phyloP scores from a whole-genome alignment of 768 basidiomycete genomes.

The Gautieria morchelliformis region DNA sequence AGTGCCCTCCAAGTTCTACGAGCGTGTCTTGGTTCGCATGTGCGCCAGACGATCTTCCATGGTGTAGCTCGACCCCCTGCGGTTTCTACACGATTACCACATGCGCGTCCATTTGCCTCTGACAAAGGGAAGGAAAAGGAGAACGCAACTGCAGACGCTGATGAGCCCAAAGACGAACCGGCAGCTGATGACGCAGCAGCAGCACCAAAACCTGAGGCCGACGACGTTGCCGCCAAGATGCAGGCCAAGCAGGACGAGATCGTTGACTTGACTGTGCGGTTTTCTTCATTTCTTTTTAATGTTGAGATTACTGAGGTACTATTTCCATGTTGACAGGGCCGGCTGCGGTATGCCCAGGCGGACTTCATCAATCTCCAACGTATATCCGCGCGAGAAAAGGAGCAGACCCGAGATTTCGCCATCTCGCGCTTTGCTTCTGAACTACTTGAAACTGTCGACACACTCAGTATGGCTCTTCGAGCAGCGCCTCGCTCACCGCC shows the following conservation, averaged over 20 bases:
- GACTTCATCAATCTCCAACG: slow-evolving; percentile 95
- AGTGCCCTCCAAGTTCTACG: slow-evolving; percentile 4
- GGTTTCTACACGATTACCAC: neutral
- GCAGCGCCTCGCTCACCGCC: slow-evolving; percentile 51
- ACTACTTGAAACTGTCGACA: slow-evolving; percentile 84
- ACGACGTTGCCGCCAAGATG: slow-evolving; percentile 42
- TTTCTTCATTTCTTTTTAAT: slow-evolving; percentile 8
- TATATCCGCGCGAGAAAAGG: slow-evolving; percentile 83
- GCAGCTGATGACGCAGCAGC: slow-evolving; percentile 20
- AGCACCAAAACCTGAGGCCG: neutral
- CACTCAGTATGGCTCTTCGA: slow-evolving; percentile 76
- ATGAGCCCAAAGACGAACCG: neutral
- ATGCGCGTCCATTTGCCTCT: slow-evolving; percentile 51
- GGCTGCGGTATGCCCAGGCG: slow-evolving; percentile 85
- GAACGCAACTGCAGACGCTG: slow-evolving; percentile 9
- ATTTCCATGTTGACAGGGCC: slow-evolving; percentile 44
- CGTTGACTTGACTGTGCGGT: slow-evolving; percentile 73
- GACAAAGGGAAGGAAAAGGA: slow-evolving; percentile 29
- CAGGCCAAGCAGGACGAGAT: slow-evolving; percentile 75
- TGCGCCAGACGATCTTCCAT: neutral
- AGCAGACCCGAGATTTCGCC: slow-evolving; percentile 87
- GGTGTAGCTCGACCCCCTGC: neutral
- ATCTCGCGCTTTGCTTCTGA: slow-evolving; percentile 87
- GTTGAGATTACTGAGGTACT: neutral
- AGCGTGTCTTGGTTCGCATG: neutral